phyloP scores from a whole-genome alignment of 768 basidiomycete genomes.

The Pisolithus albus region DNA sequence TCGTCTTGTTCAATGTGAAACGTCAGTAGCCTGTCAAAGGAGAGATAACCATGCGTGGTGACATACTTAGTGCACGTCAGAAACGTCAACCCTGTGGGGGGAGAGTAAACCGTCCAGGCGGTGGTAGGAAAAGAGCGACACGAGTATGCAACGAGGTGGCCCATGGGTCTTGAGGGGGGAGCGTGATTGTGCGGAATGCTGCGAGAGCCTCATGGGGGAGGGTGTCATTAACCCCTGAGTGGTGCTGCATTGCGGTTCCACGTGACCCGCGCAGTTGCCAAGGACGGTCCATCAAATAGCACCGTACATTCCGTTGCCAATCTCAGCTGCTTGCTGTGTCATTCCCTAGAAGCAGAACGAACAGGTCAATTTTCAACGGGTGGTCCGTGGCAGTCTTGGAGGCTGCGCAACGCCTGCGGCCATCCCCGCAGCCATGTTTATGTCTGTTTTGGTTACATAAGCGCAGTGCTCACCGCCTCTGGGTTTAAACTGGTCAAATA shows the following conservation, averaged over 20 bases:
- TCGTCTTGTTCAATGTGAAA: neutral
- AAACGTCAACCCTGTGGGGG: neutral
- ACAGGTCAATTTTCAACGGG: too few relatives aligned
- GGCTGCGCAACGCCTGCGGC: neutral
- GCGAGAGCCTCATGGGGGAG: neutral
- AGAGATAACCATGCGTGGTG: neutral
- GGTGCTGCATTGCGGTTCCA: too few relatives aligned
- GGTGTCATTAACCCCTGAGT: too few relatives aligned
- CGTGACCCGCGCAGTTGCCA: too few relatives aligned
- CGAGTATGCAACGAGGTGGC: neutral
- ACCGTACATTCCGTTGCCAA: too few relatives aligned
- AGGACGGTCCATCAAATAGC: too few relatives aligned
- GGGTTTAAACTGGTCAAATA: slow-evolving; percentile 19
- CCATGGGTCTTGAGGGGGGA: neutral
- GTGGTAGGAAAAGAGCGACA: neutral
- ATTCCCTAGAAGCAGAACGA: too few relatives aligned
- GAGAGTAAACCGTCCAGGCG: neutral
- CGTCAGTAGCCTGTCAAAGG: neutral
- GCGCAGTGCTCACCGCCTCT: slow-evolving; percentile 3
- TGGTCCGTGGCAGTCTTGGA: too few relatives aligned
- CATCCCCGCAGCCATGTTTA: neutral
- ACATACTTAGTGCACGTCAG: neutral
- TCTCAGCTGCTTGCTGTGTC: too few relatives aligned
- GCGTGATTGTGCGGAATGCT: neutral
- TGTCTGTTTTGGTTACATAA: neutral